Conservation (phyloP, 257 asterid species). For the Prunella vulgaris region DNA sequence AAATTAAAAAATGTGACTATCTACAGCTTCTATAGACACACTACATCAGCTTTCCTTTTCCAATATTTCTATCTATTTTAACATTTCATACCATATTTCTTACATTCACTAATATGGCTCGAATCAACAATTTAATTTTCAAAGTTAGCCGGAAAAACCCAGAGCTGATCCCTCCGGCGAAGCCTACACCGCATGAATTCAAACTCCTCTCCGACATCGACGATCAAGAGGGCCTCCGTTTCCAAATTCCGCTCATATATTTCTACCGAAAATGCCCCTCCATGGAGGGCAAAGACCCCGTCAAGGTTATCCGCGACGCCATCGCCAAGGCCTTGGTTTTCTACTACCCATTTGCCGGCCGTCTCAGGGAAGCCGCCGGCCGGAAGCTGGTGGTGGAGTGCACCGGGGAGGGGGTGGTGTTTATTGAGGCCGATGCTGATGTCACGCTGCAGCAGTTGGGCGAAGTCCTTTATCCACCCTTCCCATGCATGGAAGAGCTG, state of each 20-base stretch:
- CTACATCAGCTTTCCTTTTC: no score
- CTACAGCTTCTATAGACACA: no score
- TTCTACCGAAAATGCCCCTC: constrained; percentile 34
- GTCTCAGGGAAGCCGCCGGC: constrained; percentile 34
- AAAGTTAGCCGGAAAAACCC: constrained; percentile 37
- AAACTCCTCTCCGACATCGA: constrained; percentile 61
- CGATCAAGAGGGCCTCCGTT: constrained; percentile 56
- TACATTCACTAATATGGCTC: constrained; percentile 16
- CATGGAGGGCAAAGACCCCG: constrained; percentile 34
- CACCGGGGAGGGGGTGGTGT: constrained; percentile 53
- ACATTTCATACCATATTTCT: no score
- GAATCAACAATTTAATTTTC: constrained; percentile 27
- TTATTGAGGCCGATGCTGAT: constrained; percentile 57
- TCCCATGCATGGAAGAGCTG: constrained; percentile 57
- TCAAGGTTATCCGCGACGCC: constrained; percentile 36
- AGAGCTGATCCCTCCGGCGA: constrained; percentile 48
- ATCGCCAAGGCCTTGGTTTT: constrained; percentile 40
- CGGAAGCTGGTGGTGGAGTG: constrained; percentile 55
- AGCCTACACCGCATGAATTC: constrained; percentile 49
- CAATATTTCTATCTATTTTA: no score
- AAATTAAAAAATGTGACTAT: no score
- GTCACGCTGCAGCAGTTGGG: constrained; percentile 46
- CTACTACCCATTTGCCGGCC: constrained; percentile 63
- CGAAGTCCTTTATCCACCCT: constrained; percentile 48
- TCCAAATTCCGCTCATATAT: constrained; percentile 42